Base-by-base conservation (phyloP, 2,329 filamentous ascomycete species). In the Monilinia aucupariae region DNA sequence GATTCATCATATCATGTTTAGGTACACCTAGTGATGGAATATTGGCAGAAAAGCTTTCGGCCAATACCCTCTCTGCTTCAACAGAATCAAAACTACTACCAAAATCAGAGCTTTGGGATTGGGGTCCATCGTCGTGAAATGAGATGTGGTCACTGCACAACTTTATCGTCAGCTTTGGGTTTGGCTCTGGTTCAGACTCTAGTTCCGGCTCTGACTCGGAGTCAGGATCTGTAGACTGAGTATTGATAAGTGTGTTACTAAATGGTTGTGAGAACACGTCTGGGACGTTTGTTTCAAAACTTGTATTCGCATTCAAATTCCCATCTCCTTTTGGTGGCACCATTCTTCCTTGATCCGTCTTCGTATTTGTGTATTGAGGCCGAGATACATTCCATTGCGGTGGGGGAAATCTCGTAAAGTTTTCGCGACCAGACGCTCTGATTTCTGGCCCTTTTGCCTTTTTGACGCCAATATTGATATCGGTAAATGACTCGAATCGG, bases 251-350 rank as follows among this genome's bases (percentile, higher is more conserved):
- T 22, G 30, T 49, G 20, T 6, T 39, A 52, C 5, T 47, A n/a
- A 17, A 41, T 12, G 25, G 13, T 53, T 62, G 49, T 10, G 69
- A 70, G 39, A 71, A 71, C 3, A 63, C 43, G 30, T 52, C 49
- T 1, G 68, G 68, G 2, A 62, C 43, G 48, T 59, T 48, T 1
- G 69, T 70, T 3, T 63, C 61, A 52, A 72, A 71, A 53, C 67
- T 69, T 9, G 64, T 66, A 32, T 65, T 59, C 0, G 48, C 56
- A 25, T 59, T 65, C 25, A 34, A 22, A 25, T 32, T 43, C 17
- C 27, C 58, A 20, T 56, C 15, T 10, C 10, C 25, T 22, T 50
- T 59, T 13, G 22, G 32, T 30, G 39, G 30, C 30, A 39, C 22
- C 30, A 10, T 49, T 30, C 30, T 55, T 2, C 15, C 7, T 61